These are phyloP conservation scores for Termitomyces sp. DNA, from an alignment of 768 basidiomycete genomes.

Conservation along the genomic window DNA sequence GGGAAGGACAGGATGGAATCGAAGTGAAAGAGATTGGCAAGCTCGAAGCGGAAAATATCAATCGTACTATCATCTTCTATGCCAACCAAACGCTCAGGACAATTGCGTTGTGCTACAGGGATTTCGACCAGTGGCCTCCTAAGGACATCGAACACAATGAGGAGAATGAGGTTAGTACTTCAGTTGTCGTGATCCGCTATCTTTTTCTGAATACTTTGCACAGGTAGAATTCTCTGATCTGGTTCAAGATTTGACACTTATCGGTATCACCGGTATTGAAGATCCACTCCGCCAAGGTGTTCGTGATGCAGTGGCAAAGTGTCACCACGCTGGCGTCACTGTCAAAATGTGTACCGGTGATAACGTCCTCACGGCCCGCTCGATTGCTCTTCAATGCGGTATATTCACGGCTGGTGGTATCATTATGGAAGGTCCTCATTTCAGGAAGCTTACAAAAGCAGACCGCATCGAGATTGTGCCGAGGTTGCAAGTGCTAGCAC, in stretches of 20 bases:
- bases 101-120: conserved; percentile 89
- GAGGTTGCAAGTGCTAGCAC: conserved; percentile 91
- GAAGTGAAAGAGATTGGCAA: conserved; percentile 60
- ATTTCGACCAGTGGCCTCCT: conserved; percentile 87
- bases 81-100: conserved; percentile 95
- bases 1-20: conserved; percentile 26
- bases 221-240: conserved; percentile 70
- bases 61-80: conserved; percentile 93
- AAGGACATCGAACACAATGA: conserved; percentile 29
- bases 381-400: conserved; percentile 93
- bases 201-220: not conserved
- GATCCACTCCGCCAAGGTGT: conserved; percentile 82
- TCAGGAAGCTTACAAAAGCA: conserved; percentile 66
- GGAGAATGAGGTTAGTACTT: conserved; percentile 45
- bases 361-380: conserved; percentile 92
- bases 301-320: conserved; percentile 80
- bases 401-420: conserved; percentile 92
- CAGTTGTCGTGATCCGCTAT: not conserved
- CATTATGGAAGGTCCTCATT: conserved; percentile 97
- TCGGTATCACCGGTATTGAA: conserved; percentile 92
- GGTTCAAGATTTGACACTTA: conserved; percentile 69
- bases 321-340: conserved; percentile 81
- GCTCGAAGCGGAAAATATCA: conserved; percentile 75
- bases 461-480: conserved; percentile 85
- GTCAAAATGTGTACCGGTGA: conserved; percentile 99